Percentiles rank a stretch among this genome's conserved stretches.
phyloP scores from a whole-genome alignment of 108 stramenopile species.

The Seminavis robusta region DNA sequence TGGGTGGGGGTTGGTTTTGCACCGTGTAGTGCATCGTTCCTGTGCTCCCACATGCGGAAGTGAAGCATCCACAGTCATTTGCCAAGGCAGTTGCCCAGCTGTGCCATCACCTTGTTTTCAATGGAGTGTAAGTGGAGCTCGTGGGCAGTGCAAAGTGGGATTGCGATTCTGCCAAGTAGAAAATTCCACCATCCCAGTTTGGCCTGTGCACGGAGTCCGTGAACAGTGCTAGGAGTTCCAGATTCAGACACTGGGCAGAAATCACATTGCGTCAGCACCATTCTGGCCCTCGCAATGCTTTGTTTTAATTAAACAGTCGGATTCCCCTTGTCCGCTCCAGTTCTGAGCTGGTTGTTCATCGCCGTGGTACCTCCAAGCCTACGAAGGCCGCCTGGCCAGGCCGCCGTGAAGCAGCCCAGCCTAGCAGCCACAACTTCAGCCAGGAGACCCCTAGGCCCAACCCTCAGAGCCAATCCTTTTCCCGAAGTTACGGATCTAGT shows the following conservation, averaged over 20 bases:
- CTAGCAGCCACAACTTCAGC: constrained; percentile 56
- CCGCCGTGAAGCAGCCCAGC: constrained; percentile 70
- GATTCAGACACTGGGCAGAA: constrained; percentile 41
- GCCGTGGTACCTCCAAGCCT: constrained; percentile 52
- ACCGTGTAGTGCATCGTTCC: too few species aligned
- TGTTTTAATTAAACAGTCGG: constrained; percentile 90
- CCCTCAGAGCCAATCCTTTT: constrained; percentile 88
- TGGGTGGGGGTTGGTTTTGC: too few species aligned
- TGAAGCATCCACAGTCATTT: too few species aligned
- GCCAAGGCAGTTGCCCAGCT: too few species aligned
- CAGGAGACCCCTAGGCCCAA: constrained; percentile 73
- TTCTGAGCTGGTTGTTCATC: constrained; percentile 81
- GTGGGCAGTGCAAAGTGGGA: too few species aligned
- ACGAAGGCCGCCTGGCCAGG: constrained; percentile 49
- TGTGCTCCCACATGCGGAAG: too few species aligned
- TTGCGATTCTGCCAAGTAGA: too few species aligned
- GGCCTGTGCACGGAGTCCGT: too few species aligned
- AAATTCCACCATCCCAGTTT: too few species aligned
- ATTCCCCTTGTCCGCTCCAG: constrained; percentile 89
- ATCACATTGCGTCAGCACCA: constrained; percentile 89
- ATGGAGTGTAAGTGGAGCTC: too few species aligned
- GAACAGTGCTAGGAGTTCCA: not conserved
- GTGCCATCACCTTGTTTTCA: too few species aligned
- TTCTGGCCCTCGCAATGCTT: constrained; percentile 86
- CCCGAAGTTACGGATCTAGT: constrained; percentile 89